Evolutionary conservation across 371 early-diverging fungal species (phyloP).

Genomic region (Mortierella sp.): DNA sequence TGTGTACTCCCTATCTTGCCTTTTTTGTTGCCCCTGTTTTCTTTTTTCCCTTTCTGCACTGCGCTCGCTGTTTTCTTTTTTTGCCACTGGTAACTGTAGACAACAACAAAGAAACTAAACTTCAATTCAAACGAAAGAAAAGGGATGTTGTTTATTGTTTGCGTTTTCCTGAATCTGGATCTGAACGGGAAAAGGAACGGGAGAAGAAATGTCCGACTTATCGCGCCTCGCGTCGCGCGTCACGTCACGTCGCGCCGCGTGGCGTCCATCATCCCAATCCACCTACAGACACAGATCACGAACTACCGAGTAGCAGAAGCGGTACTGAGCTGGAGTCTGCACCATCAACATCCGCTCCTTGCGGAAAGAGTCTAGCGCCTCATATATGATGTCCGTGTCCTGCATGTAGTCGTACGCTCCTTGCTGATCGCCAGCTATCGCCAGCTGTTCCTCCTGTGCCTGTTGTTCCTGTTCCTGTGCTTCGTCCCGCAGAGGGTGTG

Average conservation of each 20-base stretch:
- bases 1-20: conserved; percentile 7
- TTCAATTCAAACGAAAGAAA: no score
- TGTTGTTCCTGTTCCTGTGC: not conserved
- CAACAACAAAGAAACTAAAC: no score
- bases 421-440: no score
- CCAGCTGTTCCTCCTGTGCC: not conserved
- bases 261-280: no score
- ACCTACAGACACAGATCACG: conserved; percentile 34
- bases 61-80: not conserved
- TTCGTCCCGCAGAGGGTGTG: not conserved
- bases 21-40: not conserved
- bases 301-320: conserved; percentile 78
- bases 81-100: not conserved
- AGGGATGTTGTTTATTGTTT: no score
- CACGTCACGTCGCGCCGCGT: not conserved
- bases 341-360: conserved; percentile 90
- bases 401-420: conserved; percentile 38
- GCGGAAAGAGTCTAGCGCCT: conserved; percentile 79
- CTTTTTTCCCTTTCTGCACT: not conserved
- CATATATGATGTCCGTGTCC: conserved; percentile 73
- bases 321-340: conserved; percentile 87
- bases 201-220: not conserved
- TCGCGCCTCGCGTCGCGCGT: not conserved
- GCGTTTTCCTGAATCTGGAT: no score
- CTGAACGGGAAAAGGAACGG: no score